Percentiles rank a stretch among this genome's conserved stretches.
Conservation (phyloP, 2,329 filamentous ascomycete genomes). For the Epichloe bromicola region DNA sequence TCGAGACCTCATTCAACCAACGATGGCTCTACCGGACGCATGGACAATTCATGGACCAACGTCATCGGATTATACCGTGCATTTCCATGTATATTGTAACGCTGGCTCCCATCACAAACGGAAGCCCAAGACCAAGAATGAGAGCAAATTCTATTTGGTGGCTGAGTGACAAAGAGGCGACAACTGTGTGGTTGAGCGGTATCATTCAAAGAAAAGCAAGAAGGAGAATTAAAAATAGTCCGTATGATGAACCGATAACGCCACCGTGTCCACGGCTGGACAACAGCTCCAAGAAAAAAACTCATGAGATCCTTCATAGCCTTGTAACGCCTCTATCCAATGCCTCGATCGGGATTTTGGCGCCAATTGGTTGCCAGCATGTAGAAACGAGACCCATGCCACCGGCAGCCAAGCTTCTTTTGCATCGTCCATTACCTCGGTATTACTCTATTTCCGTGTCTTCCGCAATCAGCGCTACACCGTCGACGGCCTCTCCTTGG, state of each 20-base stretch:
- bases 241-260: slow-evolving; percentile 2
- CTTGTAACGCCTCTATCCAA: slow-evolving; percentile 19
- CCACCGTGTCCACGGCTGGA: slow-evolving; percentile 2
- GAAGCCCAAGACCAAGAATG: not conserved
- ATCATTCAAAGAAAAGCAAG: not conserved
- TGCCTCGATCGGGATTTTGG: slow-evolving; percentile 8
- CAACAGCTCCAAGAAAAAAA: slow-evolving; percentile 19
- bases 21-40: not conserved
- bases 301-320: slow-evolving; percentile 22
- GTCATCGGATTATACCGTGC: too few relatives aligned
- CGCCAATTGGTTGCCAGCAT: slow-evolving; percentile 6
- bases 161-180: not conserved
- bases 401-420: not conserved
- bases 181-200: not conserved
- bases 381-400: not conserved
- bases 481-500: slow-evolving; percentile 40
- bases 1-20: not conserved
- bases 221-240: not conserved
- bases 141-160: not conserved
- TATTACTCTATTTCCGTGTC: slow-evolving; percentile 30
- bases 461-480: slow-evolving; percentile 28
- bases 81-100: not conserved
- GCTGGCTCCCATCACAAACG: not conserved
- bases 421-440: not conserved
- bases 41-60: too few relatives aligned